Base-by-base conservation (phyloP, 2,329 filamentous ascomycete species). In the Ustulina deusta region DNA sequence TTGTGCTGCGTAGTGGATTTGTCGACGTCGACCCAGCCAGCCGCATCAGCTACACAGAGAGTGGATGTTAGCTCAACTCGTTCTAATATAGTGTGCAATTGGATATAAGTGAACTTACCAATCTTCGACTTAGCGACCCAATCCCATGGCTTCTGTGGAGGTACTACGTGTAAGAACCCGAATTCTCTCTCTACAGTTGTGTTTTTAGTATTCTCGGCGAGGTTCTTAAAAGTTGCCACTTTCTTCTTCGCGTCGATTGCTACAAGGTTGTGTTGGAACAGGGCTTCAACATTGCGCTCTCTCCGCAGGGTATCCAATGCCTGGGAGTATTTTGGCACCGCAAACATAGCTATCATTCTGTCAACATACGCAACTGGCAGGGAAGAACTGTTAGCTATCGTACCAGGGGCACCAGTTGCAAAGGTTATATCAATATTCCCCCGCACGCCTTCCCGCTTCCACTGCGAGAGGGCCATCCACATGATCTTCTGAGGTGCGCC, bases 1-100 rank as follows among this genome's bases (percentile, higher is more conserved):
- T 66, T 76, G 61, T 79, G 77, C 48, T 74, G 77, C 2, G 77
- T 78, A 2, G 77, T 79, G 10, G 73, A 74, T 54, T 79, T 77
- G 65, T 79, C 72, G 29, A 79, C 77, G 40, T 78, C 77, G 49
- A 78, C 77, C 75, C 74, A 79, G 36, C 77, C 77, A 1, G 74
- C 77, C 0, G 73, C 67, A 65, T 78, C 75, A 51, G 77, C 88
- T 85, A 79, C 76, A 85, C 84, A 66, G 87, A 79, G 69, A 87
- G 29, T 88, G 0, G 40, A 87, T 79, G 87, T 89, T 60, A 73
- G 70, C 38, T 27, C 17, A 13, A 3, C 25, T 29, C 13, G 3
- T 27, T 42, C 20, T 5, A 32, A 25, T 5, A 32, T 22, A 17
- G 10, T 17, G 7, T 52, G 20, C 4, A 44, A n/a, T 6, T 5